Base-by-base conservation (phyloP, 2,329 filamentous ascomycete species). In the Blastomyces gilchristii region DNA sequence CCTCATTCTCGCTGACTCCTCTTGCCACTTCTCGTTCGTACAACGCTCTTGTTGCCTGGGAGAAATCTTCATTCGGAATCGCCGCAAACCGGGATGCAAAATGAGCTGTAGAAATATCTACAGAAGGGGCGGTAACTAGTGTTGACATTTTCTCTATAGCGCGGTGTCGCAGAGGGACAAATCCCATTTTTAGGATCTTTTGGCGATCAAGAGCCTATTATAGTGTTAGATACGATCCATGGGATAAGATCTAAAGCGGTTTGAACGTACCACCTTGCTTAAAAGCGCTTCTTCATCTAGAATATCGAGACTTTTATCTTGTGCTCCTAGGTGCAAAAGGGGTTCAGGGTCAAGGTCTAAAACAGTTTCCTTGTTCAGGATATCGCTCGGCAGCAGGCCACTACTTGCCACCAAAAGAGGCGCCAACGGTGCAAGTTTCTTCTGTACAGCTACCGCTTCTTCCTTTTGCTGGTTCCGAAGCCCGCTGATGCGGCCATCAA, bases 21-120 rank as follows among this genome's bases (percentile, higher is more conserved):
- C 91, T 87, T 25, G 94, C 93, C 56, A 95, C 89, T 75, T 97
- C 94, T 59, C 92, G 86, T 71, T 97, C 92, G 73, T 96, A 97
- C 43, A 96, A 79, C 5, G 90, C 91, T 75, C 89, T 92, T 53
- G 91, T 95, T 0, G 89, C 89, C 71, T 91, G 87, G 0, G 91
- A 95, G 69, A 90, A 90, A 74, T 96, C 90, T 66, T 91, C 89
- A 66, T 88, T 87, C 28, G 83, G 82, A 12, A 83, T 79, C 11
- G 85, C 77, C 1, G 89, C 86, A 72, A 93, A 93, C 57, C 90
- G 83, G 52, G 86, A 84, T 0, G 84, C 83, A 9, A 83, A 84
- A 5, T 83, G 74, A 57, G 79, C 75, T 9, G 76, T 78, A 2
- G 82, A 79, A 22, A 76, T 70, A 69, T 77, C 73, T 64, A 73